Evolutionary conservation across 441 rosid species (phyloP), one percentile per base, ranked within the genome.

Genomic region (Rhodomyrtus psidioides): DNA sequence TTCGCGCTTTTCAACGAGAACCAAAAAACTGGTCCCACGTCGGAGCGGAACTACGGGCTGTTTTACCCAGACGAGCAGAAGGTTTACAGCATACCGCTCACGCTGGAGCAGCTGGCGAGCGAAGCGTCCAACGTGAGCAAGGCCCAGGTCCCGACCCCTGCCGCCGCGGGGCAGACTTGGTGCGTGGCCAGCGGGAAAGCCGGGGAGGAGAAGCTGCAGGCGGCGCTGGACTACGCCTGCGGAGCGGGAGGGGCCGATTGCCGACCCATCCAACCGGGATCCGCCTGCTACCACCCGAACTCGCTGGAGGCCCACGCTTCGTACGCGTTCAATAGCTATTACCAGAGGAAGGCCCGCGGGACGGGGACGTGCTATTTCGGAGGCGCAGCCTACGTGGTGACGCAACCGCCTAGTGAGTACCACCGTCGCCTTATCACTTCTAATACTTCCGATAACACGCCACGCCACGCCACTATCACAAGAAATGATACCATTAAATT

Each of bases 351-450:
- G 39, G 70, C 87, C 6, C 95, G 96, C 55, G 89, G 87, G 26
- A 82, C 83, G 30, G 96, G 96, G 89, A 88, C 95, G 82, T 94
- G 96, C 62, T 30, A 91, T 7, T 94, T 94, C 87, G 91, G 90
- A 17, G 95, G 95, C 81, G 88, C 92, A n/a, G 95, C 95, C 55
- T 91, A 87, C 84, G 93, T 93, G 39, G 94, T 92, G 90, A 87
- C 93, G 10, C 97, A 94, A 76, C 70, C 94, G 84, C 99, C 99
- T 2, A 87, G 99, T 97, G 89, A 87, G 98, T 92, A 79, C 27
- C 79, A 5, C 46, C 14, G 6, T 26, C 49, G 0, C 79, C 44
- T 10, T 21, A 65, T 65, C 49, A 65, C 26, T 26, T 19, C 26
- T 34, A 34, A 19, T 9, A 19, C 46, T 65, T 65, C 12, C 79